Percentiles rank a stretch among this genome's conserved stretches.
phyloP scores from a whole-genome alignment of 2,329 filamentous ascomycete species.

The Neopestalotiopsis clavispora region DNA sequence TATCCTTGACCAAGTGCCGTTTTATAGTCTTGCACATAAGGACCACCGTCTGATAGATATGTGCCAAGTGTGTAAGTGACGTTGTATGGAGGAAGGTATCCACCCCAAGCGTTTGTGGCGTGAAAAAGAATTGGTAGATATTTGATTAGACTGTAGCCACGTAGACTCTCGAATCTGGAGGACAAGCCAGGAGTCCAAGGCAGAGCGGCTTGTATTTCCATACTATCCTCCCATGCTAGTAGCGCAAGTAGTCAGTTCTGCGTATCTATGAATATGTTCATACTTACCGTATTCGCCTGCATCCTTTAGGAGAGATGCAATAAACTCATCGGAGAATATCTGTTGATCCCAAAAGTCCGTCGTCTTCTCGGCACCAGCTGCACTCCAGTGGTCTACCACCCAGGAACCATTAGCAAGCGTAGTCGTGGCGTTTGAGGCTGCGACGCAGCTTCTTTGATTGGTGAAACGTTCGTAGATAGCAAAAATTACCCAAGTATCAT shows the following conservation, averaged over 20 bases:
- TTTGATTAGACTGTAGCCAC: slow-evolving; percentile 24
- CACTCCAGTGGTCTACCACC: slow-evolving; percentile 33
- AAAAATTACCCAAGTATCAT: slow-evolving; percentile 23
- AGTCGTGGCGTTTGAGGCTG: slow-evolving; percentile 18
- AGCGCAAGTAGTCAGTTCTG: neutral
- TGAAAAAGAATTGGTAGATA: slow-evolving; percentile 31
- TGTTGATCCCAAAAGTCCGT: slow-evolving; percentile 32
- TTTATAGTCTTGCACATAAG: slow-evolving; percentile 30
- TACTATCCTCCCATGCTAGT: slow-evolving; percentile 32
- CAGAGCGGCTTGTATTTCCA: slow-evolving; percentile 30
- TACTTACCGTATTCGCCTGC: slow-evolving; percentile 28
- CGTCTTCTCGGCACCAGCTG: slow-evolving; percentile 27
- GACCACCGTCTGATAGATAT: slow-evolving; percentile 19
- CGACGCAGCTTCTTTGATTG: slow-evolving; percentile 26
- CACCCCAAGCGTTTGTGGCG: slow-evolving; percentile 25
- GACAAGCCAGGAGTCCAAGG: slow-evolving; percentile 29
- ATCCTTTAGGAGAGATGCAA: slow-evolving; percentile 19
- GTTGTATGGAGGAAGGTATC: slow-evolving; percentile 27
- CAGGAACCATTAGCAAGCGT: slow-evolving; percentile 31
- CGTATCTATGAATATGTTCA: neutral
- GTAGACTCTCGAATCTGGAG: slow-evolving; percentile 21
- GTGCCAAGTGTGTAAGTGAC: slow-evolving; percentile 24
- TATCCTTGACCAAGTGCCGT: slow-evolving; percentile 26
- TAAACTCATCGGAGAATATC: slow-evolving; percentile 23
- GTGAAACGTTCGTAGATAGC: slow-evolving; percentile 29